These are phyloP conservation scores for Coemansia sp. DNA, from an alignment of 192 early-diverging fungal genomes.

Conservation along the genomic window DNA sequence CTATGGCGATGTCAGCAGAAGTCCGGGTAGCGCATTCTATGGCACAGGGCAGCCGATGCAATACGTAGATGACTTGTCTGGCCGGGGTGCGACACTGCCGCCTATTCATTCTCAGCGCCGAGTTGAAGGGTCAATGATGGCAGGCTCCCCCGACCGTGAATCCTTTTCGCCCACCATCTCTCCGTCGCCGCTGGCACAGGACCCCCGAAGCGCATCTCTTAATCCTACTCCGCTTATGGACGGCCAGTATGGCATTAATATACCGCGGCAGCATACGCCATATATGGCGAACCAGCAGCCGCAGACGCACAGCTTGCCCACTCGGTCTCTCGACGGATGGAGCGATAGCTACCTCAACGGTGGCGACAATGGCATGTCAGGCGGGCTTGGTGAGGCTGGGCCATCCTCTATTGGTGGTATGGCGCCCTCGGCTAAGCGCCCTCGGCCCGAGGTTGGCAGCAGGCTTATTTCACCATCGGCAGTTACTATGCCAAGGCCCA, in stretches of 20 bases:
- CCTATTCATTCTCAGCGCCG: neutral
- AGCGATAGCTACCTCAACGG: conserved; percentile 12
- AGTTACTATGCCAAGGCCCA: neutral
- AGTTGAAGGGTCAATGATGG: conserved; percentile 9
- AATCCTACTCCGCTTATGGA: conserved; percentile 23
- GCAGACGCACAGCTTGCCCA: conserved; percentile 39
- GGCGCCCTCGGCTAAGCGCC: conserved; percentile 12
- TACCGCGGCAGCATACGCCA: neutral
- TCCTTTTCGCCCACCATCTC: conserved; percentile 47
- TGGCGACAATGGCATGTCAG: conserved; percentile 1
- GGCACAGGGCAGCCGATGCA: neutral
- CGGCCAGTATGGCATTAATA: conserved; percentile 13
- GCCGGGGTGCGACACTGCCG: conserved; percentile 6
- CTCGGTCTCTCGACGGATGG: conserved; percentile 21
- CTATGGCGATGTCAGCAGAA: neutral
- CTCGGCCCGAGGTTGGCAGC: conserved; percentile 15
- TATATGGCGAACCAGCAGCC: conserved; percentile 2
- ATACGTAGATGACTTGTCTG: neutral
- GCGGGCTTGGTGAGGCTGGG: neutral
- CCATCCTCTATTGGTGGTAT: neutral
- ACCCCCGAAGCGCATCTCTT: conserved; percentile 10
- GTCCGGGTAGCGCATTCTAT: neutral
- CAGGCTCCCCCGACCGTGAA: conserved; percentile 23
- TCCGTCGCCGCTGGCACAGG: conserved; percentile 34
- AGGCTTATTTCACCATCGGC: neutral